phyloP scores from a whole-genome alignment of 352 stramenopile genomes.

The Aphanomyces euteiches region DNA sequence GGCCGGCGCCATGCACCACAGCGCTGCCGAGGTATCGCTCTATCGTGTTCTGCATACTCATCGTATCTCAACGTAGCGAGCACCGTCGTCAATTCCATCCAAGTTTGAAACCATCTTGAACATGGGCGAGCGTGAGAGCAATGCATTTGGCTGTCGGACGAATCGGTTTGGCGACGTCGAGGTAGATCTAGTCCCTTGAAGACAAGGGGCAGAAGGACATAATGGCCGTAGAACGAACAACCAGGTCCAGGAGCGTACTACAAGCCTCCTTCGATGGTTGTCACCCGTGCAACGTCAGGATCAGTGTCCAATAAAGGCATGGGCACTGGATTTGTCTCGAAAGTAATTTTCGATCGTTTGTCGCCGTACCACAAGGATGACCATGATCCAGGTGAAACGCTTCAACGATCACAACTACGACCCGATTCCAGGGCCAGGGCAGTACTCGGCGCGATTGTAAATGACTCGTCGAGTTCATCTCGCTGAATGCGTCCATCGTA shows the following conservation, averaged over 20 bases:
- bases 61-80: conserved; percentile 19
- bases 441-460: conserved; percentile 59
- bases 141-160: conserved; percentile 67
- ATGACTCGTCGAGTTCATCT: conserved; percentile 4
- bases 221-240: conserved; percentile 51
- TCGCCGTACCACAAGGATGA: not conserved
- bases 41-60: not conserved
- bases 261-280: conserved; percentile 54
- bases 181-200: conserved; percentile 14
- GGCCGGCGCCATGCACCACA: not conserved
- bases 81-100: conserved; percentile 72
- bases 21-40: conserved; percentile 1
- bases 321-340: conserved; percentile 73
- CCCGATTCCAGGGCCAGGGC: conserved; percentile 52
- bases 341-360: conserved; percentile 27
- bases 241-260: conserved; percentile 69
- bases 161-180: conserved; percentile 60
- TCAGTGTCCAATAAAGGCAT: conserved; percentile 72
- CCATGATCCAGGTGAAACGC: conserved; percentile 41
- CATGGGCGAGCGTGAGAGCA: conserved; percentile 50
- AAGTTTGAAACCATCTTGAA: conserved; percentile 75
- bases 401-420: conserved; percentile 54
- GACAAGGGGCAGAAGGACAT: too few species aligned
- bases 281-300: conserved; percentile 56
- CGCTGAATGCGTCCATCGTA: conserved; percentile 14